phyloP scores from a whole-genome alignment of 495 filamentous ascomycete species.

The Pseudoneurospora amorphoporcata region DNA sequence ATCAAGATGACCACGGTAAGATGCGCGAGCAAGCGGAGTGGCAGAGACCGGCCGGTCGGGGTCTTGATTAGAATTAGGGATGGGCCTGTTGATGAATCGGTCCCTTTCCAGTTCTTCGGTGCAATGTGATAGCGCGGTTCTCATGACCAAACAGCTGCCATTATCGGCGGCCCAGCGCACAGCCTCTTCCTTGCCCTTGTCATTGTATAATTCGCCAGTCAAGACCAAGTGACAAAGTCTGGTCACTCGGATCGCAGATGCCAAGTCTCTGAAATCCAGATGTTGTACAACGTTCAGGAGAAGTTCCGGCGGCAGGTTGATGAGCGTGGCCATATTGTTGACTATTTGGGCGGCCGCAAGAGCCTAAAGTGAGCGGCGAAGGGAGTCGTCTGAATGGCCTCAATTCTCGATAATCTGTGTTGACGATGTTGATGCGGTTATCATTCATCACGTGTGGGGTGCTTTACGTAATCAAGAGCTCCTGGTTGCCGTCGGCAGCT shows the following conservation, averaged over 20 bases:
- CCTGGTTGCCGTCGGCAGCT: neutral
- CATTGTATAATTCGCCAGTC: neutral
- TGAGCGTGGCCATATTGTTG: neutral
- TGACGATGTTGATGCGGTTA: neutral
- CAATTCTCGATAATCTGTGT: neutral
- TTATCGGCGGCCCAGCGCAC: neutral
- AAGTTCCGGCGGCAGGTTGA: conserved; percentile 3
- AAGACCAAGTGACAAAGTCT: neutral
- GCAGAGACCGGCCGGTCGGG: neutral
- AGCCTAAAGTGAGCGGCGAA: neutral
- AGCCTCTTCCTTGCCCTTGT: neutral
- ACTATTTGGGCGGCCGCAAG: neutral
- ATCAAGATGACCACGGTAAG: neutral
- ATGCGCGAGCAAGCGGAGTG: conserved; percentile 3
- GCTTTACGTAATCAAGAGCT: neutral
- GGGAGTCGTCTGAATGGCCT: neutral
- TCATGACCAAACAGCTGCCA: neutral
- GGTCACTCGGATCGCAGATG: neutral
- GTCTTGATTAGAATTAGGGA: neutral
- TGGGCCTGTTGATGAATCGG: neutral
- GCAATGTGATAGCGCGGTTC: neutral
- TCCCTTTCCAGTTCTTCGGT: neutral
- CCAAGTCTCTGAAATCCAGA: neutral
- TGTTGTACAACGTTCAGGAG: conserved; percentile 1
- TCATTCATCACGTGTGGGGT: neutral